Evolutionary conservation across 2,329 filamentous ascomycete species (phyloP), one percentile per base, ranked within the genome.

Genomic region (Periglandula ipomoeae): DNA sequence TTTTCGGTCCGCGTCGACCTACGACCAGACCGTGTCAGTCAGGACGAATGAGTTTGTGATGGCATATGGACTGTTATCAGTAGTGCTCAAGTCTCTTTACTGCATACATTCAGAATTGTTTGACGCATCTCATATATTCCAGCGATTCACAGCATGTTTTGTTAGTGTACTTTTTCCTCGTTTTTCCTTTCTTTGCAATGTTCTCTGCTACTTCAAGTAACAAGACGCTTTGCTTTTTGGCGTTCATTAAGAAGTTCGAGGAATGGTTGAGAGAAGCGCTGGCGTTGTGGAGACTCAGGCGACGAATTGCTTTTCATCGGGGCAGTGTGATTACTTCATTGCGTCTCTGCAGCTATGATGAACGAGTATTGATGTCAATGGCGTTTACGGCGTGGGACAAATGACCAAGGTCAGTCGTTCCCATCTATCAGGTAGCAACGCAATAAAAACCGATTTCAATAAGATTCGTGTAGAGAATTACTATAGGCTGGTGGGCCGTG

Each of bases 221-320:
- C 10, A 9, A 13, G 39, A 20, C 15, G 23, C 24, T 13, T 19
- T 17, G 23, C 20, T 42, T 47, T 52, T 45, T 48, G 59, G 57
- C 57, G 59, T 63, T 61, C 54, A 54, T 55, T 54, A 55, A 56
- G 46, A 47, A 37, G 41, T 47, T 46, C 42, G 22, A 40, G 37
- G 30, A 30, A 24, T 32, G 26, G 13, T 26, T 43, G 3, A n/a
- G 39, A 43, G 48, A 49, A 44, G 49, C 49, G 51, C 41, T 37
- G 50, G 50, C 43, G 50, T 52, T 56, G 47, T 52, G 48, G 52
- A 41, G 45, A 40, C 7, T 34, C 26, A 32, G 23, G 42, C 7
- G 19, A 15, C 35, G 20, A 24, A 1, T 24, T 22, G 30, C 23
- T 32, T 19, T 19, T 19, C 44, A 9, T 50, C 9, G 8, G 22